phyloP scores from a whole-genome alignment of 371 early-diverging fungal genomes.

The Vairimorpha ceranae region DNA sequence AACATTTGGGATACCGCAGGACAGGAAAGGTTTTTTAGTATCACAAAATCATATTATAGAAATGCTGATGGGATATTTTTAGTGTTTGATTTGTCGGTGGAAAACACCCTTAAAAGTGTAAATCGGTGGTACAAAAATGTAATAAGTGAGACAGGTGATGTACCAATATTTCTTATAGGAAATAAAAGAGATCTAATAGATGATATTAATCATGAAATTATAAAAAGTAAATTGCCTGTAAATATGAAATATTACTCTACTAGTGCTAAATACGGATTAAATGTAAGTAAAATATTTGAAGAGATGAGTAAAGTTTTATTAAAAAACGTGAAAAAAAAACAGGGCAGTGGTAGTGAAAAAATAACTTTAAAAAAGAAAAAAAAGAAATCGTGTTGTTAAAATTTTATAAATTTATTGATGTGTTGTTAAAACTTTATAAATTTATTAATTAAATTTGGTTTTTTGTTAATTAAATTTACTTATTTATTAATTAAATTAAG shows the following conservation, averaged over 20 bases:
- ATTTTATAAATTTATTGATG: too few species aligned
- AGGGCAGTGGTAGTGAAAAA: neutral
- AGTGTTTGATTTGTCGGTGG: conserved; percentile 94
- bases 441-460: too few species aligned
- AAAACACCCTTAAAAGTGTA: conserved; percentile 74
- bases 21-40: conserved; percentile 65
- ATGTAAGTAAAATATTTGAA: conserved; percentile 68
- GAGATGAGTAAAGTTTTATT: conserved; percentile 60
- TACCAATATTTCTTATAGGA: conserved; percentile 94
- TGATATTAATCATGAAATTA: conserved; percentile 70
- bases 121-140: conserved; percentile 92
- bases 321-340: conserved; percentile 26
- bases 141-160: conserved; percentile 86
- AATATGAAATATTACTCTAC: conserved; percentile 79
- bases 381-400: neutral
- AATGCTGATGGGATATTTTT: conserved; percentile 94
- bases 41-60: conserved; percentile 77
- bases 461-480: too few species aligned
- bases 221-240: conserved; percentile 63
- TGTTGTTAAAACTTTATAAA: too few species aligned
- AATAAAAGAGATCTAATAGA: conserved; percentile 88
- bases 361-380: neutral
- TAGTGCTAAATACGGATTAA: conserved; percentile 79
- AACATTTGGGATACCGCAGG: conserved; percentile 96
- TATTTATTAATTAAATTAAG: too few species aligned